phyloP scores from a whole-genome alignment of 2,329 filamentous ascomycete species.

The Penicillium nordicum region DNA sequence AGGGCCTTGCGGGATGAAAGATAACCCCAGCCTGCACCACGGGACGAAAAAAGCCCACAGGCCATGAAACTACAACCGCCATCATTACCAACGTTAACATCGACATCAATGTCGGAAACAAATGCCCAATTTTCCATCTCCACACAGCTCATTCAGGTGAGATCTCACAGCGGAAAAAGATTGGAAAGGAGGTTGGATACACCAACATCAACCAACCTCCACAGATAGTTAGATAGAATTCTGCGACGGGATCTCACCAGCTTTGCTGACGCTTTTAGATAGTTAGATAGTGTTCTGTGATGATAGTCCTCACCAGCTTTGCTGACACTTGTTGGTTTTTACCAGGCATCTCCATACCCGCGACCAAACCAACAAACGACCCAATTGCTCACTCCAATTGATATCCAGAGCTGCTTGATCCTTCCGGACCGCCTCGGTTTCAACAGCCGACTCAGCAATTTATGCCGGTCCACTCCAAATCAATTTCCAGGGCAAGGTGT shows the following conservation, averaged over 20 bases:
- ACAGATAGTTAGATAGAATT: neutral
- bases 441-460: no score
- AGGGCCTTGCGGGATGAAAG: neutral
- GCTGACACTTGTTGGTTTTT: no score
- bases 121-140: neutral
- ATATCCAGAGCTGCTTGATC: no score
- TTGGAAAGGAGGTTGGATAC: neutral
- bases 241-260: neutral
- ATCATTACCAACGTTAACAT: neutral
- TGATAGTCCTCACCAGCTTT: no score
- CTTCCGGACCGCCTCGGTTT: no score
- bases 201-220: neutral
- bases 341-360: neutral
- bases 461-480: no score
- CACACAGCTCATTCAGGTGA: neutral
- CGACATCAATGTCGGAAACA: neutral
- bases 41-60: neutral
- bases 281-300: no score
- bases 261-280: neutral
- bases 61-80: neutral
- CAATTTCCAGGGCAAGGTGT: no score
- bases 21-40: neutral
- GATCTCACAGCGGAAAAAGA: neutral
- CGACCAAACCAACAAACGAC: no score
- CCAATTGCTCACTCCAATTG: no score